These are phyloP conservation scores for Solanum tarijense DNA, from an alignment of 257 asterid species.

Conservation along the genomic window DNA sequence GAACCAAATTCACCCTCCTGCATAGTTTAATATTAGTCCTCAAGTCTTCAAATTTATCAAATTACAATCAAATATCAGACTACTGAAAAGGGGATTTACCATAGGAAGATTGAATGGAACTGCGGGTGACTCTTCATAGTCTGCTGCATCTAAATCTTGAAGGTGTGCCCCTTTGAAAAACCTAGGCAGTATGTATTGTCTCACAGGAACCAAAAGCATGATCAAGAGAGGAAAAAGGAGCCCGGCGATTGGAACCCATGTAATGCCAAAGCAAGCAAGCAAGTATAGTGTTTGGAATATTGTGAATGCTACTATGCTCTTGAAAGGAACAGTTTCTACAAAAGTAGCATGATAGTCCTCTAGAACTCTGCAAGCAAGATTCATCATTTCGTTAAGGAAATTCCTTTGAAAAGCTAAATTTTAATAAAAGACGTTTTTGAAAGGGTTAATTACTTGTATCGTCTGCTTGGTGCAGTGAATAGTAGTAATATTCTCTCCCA, in stretches of 20 bases:
- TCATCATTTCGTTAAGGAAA: neutral
- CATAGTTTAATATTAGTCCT: neutral
- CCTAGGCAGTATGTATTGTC: slow-evolving; percentile 63
- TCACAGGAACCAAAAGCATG: slow-evolving; percentile 76
- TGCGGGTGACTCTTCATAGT: slow-evolving; percentile 73
- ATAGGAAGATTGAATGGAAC: slow-evolving; percentile 40
- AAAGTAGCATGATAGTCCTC: slow-evolving; percentile 75
- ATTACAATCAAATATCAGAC: neutral
- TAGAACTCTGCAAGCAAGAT: slow-evolving; percentile 42
- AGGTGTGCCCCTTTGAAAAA: slow-evolving; percentile 72
- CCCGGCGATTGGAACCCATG: slow-evolving; percentile 93
- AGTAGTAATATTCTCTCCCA: slow-evolving; percentile 78
- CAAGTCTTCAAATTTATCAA: neutral
- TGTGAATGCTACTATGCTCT: slow-evolving; percentile 58
- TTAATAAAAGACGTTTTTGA: neutral
- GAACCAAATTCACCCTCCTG: slow-evolving; percentile 60
- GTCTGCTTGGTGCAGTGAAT: slow-evolving; percentile 73
- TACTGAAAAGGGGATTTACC: slow-evolving; percentile 11
- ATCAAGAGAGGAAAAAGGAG: slow-evolving; percentile 67
- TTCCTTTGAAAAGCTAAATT: neutral
- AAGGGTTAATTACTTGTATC: slow-evolving; percentile 48
- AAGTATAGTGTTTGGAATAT: slow-evolving; percentile 56
- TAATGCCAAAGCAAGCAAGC: slow-evolving; percentile 73
- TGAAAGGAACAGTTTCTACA: slow-evolving; percentile 85
- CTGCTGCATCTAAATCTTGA: slow-evolving; percentile 88